Conservation (phyloP, 805 yeast genomes). For the Kodamaea nitidulidarum region DNA sequence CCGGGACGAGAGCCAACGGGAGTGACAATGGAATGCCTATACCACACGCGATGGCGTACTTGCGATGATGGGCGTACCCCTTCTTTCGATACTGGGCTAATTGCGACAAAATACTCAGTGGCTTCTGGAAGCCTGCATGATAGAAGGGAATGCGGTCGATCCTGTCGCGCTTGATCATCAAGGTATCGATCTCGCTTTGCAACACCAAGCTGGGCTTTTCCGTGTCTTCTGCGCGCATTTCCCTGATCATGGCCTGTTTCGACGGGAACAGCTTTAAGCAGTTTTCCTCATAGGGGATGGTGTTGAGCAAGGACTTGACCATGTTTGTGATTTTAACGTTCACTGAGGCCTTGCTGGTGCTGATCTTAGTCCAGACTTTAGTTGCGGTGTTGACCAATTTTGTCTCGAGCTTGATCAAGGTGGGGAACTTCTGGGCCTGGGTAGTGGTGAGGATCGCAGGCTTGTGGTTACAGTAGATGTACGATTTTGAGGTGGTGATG, state of each 20-base stretch:
- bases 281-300: conserved; percentile 77
- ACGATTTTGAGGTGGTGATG: conserved; percentile 56
- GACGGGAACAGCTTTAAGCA: conserved; percentile 76
- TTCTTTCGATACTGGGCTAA: conserved; percentile 38
- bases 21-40: conserved; percentile 69
- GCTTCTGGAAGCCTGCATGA: conserved; percentile 34
- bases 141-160: conserved; percentile 38
- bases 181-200: conserved; percentile 24
- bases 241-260: conserved; percentile 51
- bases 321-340: conserved; percentile 56
- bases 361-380: conserved; percentile 61
- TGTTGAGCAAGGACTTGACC: conserved; percentile 50
- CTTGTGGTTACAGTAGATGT: conserved; percentile 64
- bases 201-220: conserved; percentile 11
- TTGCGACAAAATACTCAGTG: conserved; percentile 32
- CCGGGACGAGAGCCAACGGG: conserved; percentile 77
- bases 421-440: conserved; percentile 27
- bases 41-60: conserved; percentile 49
- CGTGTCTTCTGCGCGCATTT: conserved; percentile 22
- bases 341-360: conserved; percentile 48
- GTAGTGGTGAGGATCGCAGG: conserved; percentile 23
- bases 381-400: conserved; percentile 48
- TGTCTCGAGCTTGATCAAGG: conserved; percentile 40
- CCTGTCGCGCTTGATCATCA: conserved; percentile 25
- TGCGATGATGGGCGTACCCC: conserved; percentile 52